Percentiles rank a stretch among this genome's conserved stretches.
phyloP scores from a whole-genome alignment of 1,284 basidiomycete species.

The Butyriboletus appendiculatus region DNA sequence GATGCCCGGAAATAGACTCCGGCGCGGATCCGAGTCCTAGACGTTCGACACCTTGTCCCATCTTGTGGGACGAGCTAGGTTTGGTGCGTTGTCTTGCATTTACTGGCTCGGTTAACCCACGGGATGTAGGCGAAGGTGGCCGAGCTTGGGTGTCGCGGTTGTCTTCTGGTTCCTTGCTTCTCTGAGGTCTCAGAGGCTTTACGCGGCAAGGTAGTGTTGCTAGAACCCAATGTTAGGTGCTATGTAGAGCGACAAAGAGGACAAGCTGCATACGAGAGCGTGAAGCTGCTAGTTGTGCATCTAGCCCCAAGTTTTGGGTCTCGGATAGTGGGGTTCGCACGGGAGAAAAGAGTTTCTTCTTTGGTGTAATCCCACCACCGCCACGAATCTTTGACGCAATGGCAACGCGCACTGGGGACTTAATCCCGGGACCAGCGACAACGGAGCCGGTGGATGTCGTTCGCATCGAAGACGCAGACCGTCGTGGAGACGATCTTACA shows the following conservation, averaged over 20 bases:
- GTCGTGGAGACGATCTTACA: constrained; percentile 17
- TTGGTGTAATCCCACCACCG: constrained; percentile 23
- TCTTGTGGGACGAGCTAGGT: constrained; percentile 4
- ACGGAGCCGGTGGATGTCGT: constrained; percentile 4
- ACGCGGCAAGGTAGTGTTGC: constrained; percentile 15
- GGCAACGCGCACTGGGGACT: constrained; percentile 24
- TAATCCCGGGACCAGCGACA: constrained; percentile 4
- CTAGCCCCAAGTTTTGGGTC: constrained; percentile 33
- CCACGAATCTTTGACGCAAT: constrained; percentile 22
- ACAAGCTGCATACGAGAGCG: constrained; percentile 22
- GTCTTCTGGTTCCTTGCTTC: constrained; percentile 12
- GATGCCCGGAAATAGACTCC: constrained; percentile 33
- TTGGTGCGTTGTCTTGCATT: constrained; percentile 12
- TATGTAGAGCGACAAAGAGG: background rate
- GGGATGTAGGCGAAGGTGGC: constrained; percentile 3
- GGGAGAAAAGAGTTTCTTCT: constrained; percentile 42
- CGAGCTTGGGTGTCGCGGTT: background rate
- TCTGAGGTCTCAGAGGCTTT: constrained; percentile 19
- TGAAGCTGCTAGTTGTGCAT: constrained; percentile 21
- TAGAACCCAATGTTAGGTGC: constrained; percentile 9
- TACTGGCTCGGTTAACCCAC: constrained; percentile 1
- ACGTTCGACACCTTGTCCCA: constrained; percentile 1
- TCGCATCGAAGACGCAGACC: constrained; percentile 8
- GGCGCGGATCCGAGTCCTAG: constrained; percentile 24
- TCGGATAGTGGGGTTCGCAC: constrained; percentile 43